Conservation (phyloP, 306 rosid genomes). For the Sicyos baderoa region DNA sequence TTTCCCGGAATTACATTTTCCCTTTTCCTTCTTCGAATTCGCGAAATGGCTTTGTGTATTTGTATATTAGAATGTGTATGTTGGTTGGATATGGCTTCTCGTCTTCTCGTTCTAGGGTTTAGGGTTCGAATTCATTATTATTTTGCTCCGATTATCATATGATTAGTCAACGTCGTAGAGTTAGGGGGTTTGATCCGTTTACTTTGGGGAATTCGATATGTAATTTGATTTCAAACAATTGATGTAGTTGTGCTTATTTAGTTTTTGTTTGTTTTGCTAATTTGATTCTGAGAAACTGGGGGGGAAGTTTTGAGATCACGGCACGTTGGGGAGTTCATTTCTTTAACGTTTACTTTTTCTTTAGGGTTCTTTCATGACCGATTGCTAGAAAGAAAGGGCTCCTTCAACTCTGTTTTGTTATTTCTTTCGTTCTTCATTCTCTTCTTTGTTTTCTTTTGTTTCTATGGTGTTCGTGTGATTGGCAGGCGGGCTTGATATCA, state of each 20-base stretch:
- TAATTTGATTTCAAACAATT: neutral
- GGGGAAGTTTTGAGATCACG: neutral
- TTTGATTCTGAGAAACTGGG: constrained; percentile 5
- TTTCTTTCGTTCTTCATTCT: neutral
- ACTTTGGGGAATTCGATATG: neutral
- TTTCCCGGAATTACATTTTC: neutral
- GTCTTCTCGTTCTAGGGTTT: constrained; percentile 5
- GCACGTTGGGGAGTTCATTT: neutral
- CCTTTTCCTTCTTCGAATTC: neutral
- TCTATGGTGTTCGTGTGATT: neutral
- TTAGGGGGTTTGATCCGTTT: constrained; percentile 4
- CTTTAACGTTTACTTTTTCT: neutral
- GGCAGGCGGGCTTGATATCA: neutral
- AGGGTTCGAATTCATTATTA: constrained; percentile 22
- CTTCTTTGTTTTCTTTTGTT: neutral
- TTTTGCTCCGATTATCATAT: constrained; percentile 13
- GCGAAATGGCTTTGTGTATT: neutral
- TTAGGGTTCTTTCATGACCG: neutral
- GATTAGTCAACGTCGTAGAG: constrained; percentile 17
- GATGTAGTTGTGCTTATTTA: constrained; percentile 12
- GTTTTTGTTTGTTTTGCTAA: constrained; percentile 1
- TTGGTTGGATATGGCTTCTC: neutral
- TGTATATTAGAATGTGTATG: neutral
- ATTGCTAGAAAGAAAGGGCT: constrained; percentile 3
- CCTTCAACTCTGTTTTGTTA: neutral